Percentiles rank a stretch among this genome's conserved stretches.
Conservation (phyloP, 1,284 basidiomycete genomes). For the Rhodotorula sp. region DNA sequence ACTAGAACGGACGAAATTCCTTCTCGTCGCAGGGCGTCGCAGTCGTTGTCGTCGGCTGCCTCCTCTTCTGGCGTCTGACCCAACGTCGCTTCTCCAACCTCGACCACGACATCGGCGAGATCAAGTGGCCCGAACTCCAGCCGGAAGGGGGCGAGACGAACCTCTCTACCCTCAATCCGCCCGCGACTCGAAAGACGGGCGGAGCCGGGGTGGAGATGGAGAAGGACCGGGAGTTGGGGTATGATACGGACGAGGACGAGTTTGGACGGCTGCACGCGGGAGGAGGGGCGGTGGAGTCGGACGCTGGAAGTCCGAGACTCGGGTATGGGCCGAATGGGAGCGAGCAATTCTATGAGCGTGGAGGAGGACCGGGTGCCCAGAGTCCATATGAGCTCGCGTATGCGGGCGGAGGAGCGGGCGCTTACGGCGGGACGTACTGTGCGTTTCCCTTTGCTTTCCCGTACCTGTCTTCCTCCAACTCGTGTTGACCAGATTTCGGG, state of each 20-base stretch:
- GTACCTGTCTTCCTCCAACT: not conserved
- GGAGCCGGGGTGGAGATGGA: constrained; percentile 42
- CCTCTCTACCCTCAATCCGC: constrained; percentile 41
- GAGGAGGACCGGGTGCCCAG: not conserved
- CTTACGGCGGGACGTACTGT: constrained; percentile 6
- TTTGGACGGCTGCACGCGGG: not conserved
- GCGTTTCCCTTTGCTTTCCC: not conserved
- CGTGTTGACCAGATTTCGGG: too few relatives aligned
- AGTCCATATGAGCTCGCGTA: not conserved
- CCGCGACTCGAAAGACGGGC: constrained; percentile 40
- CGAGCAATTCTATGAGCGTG: constrained; percentile 14
- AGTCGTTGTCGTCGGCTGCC: constrained; percentile 34
- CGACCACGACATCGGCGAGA: constrained; percentile 39
- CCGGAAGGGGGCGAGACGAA: constrained; percentile 27
- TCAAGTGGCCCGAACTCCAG: constrained; percentile 45
- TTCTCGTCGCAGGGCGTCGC: constrained; percentile 33
- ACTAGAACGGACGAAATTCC: not conserved
- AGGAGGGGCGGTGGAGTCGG: not conserved
- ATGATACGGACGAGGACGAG: constrained; percentile 19
- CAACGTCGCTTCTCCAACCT: constrained; percentile 43
- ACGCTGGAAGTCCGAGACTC: not conserved
- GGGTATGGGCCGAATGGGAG: constrained; percentile 9
- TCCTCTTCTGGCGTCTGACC: constrained; percentile 41
- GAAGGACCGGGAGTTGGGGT: constrained; percentile 26
- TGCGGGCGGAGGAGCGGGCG: constrained; percentile 6